Percentiles rank a stretch among this genome's conserved stretches.
These are phyloP conservation scores for Adenanthera pavonina DNA, from an alignment of 306 rosid species.

Conservation along the genomic window DNA sequence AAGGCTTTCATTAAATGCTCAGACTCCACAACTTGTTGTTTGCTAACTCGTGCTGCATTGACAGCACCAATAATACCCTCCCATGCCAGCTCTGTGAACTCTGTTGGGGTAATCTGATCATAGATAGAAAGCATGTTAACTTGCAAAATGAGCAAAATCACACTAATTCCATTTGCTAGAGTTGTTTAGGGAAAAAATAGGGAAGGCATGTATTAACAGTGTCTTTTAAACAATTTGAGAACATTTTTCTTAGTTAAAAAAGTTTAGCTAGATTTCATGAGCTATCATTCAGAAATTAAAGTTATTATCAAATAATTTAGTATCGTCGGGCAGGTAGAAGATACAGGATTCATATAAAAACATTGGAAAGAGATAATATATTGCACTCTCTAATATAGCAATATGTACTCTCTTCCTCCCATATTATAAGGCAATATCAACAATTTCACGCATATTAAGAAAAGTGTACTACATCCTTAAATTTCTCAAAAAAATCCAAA, in stretches of 20 bases:
- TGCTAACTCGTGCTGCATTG: slow-evolving; percentile 77
- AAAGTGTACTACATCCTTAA: too few relatives aligned
- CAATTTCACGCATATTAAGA: too few relatives aligned
- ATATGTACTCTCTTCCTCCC: too few relatives aligned
- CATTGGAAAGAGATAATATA: neutral
- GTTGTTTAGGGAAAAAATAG: neutral
- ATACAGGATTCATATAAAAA: neutral
- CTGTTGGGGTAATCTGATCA: slow-evolving; percentile 68
- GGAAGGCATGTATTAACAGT: neutral
- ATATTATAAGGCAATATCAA: too few relatives aligned
- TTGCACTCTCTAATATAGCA: neutral
- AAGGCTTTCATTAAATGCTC: slow-evolving; percentile 98
- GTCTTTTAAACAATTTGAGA: neutral
- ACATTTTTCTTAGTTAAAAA: neutral
- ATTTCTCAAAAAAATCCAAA: too few relatives aligned
- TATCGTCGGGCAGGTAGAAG: neutral
- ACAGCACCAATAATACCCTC: slow-evolving; percentile 85
- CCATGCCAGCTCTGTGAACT: slow-evolving; percentile 99
- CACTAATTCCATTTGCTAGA: neutral
- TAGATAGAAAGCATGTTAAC: slow-evolving; percentile 17
- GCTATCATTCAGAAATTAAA: neutral
- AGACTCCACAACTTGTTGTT: slow-evolving; percentile 88
- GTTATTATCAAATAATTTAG: neutral
- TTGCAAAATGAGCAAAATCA: neutral
- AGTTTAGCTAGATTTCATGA: neutral